A percentile compares a stretch with the other conserved stretches of the same genome.
Conservation (phyloP, 106 monocot species). For the Phalaenopsis equestris region DNA sequence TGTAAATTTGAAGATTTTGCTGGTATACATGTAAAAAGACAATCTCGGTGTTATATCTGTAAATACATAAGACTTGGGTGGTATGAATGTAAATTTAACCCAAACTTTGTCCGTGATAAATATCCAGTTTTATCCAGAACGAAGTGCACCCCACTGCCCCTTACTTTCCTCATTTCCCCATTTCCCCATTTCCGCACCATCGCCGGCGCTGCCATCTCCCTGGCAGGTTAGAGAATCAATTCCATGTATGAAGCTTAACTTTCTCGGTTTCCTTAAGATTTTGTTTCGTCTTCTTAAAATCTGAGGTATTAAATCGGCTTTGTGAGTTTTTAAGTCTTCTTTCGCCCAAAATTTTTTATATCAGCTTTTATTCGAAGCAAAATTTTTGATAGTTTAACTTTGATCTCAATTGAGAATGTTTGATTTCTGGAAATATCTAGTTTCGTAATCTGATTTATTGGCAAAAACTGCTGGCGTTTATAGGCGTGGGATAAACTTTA, state of each 20-base stretch:
- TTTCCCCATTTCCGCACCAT: not conserved
- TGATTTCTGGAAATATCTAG: not conserved
- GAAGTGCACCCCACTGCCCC: not conserved
- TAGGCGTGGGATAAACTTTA: no score
- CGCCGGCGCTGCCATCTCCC: not conserved
- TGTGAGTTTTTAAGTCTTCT: not conserved
- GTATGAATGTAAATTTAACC: no score
- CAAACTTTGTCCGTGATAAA: no score
- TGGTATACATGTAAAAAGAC: no score
- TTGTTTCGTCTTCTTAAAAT: not conserved
- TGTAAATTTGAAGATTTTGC: no score
- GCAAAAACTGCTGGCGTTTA: no score
- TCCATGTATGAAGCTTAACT: not conserved
- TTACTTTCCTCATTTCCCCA: not conserved
- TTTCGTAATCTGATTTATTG: not conserved
- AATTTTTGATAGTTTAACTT: not conserved
- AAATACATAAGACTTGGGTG: no score
- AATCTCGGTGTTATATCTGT: no score
- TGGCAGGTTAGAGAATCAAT: not conserved
- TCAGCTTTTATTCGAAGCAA: not conserved
- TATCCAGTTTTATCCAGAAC: no score
- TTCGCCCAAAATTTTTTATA: not conserved
- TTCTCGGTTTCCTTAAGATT: not conserved
- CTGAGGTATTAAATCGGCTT: not conserved
- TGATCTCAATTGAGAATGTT: not conserved